These are phyloP conservation scores for Escallonia herrerae DNA, from an alignment of 129 eudicot species.

Conservation along the genomic window DNA sequence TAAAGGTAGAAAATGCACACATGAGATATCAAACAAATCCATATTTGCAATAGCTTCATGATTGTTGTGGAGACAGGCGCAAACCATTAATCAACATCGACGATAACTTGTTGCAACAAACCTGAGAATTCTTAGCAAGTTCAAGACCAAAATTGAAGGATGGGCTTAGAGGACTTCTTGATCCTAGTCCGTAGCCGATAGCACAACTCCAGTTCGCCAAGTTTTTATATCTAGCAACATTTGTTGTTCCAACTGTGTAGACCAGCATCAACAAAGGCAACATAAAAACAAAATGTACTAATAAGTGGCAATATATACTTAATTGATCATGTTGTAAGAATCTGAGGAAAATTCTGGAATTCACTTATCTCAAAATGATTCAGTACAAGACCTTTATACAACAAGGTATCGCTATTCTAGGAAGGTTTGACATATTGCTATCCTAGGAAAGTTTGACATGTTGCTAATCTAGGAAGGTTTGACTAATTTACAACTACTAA, in stretches of 20 bases:
- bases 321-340: no score
- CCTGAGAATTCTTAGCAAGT: constrained; percentile 74
- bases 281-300: not conserved
- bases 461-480: no score
- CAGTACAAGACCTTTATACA: no score
- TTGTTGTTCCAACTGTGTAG: constrained; percentile 55
- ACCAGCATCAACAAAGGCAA: constrained; percentile 14
- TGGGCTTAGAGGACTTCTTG: constrained; percentile 87
- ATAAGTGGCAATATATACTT: constrained; percentile 1
- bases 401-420: no score
- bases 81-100: not conserved
- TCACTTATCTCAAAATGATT: no score
- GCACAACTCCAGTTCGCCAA: constrained; percentile 86
- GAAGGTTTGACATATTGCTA: no score
- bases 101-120: constrained; percentile 14
- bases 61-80: not conserved
- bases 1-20: no score
- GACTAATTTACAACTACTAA: no score
- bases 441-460: no score
- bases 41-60: no score
- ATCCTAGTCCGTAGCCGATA: constrained; percentile 83
- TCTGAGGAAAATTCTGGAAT: no score
- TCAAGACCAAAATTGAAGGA: constrained; percentile 94
- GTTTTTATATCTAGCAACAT: constrained; percentile 46
- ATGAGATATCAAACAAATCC: no score